phyloP scores from a whole-genome alignment of 331 rosid genomes.

The Pyracantha coccinea region DNA sequence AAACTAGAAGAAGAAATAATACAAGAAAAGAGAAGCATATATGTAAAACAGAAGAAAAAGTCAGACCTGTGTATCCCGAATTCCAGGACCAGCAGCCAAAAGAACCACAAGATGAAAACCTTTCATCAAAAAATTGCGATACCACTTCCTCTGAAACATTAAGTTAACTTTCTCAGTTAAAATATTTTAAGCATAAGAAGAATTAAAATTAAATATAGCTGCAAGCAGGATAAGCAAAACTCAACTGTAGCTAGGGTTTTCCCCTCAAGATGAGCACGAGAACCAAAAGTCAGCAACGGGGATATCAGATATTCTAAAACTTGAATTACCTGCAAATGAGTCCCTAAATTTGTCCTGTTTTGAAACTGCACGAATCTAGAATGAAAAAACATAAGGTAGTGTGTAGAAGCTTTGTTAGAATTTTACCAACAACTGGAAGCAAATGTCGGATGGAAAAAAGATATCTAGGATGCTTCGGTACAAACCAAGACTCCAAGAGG shows the following conservation, averaged over 20 bases:
- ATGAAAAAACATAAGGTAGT: conserved; percentile 10
- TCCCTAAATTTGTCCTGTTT: conserved; percentile 38
- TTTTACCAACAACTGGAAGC: neutral
- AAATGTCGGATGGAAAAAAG: neutral
- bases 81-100: conserved; percentile 90
- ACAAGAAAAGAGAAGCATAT: neutral
- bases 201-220: neutral
- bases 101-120: conserved; percentile 98
- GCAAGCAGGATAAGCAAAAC: conserved; percentile 22
- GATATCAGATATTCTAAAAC: conserved; percentile 63
- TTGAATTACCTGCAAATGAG: conserved; percentile 33
- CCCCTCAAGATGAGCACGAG: conserved; percentile 96
- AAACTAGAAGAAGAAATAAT: neutral
- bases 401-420: conserved; percentile 8
- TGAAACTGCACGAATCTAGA: conserved; percentile 53
- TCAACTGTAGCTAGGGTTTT: conserved; percentile 86
- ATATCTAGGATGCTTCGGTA: neutral
- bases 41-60: neutral
- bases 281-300: conserved; percentile 87
- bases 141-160: conserved; percentile 78
- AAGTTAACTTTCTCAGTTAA: conserved; percentile 21
- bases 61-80: conserved; percentile 89
- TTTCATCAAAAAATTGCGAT: conserved; percentile 95
- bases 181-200: neutral
- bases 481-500: conserved; percentile 26